Evolutionary conservation across 139 green algal species (phyloP), one percentile per base, ranked within the genome.

Genomic region (Chlorella sp.): DNA sequence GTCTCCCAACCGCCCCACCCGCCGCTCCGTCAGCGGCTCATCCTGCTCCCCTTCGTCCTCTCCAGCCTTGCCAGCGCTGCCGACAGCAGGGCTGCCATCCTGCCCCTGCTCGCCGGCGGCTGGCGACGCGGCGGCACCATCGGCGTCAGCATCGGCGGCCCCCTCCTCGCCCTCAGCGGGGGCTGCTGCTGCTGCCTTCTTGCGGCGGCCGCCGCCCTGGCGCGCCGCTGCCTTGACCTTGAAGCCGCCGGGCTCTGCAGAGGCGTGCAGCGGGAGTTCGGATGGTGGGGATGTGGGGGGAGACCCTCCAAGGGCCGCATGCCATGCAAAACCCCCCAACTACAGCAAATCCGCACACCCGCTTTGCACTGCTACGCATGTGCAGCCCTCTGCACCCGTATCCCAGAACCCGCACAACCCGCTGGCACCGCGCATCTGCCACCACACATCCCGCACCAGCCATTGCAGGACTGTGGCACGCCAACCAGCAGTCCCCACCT

Each of bases 241-340:
- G 68, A 90, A 89, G 4, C 81, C 89, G 36, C 86, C 89, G 2
- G 82, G 81, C 87, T 83, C 82, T 89, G 75, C 74, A 77, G 36
- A 17, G 40, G 24, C 19, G 46, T 20, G 11, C 43, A 62, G 73
- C 22, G 34, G 40, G 40, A 24, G 36, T 36, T 20, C 40, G 8
- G 22, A 19, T 36, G 36, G 7, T n/a, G n/a, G n/a, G n/a, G n/a
- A n/a, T n/a, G n/a, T n/a, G n/a, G n/a, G n/a, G n/a, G n/a, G n/a
- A n/a, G n/a, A n/a, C n/a, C n/a, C n/a, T n/a, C n/a, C n/a, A n/a
- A n/a, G n/a, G n/a, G n/a, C n/a, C n/a, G n/a, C n/a, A n/a, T n/a
- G n/a, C n/a, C n/a, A n/a, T n/a, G n/a, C n/a, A n/a, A n/a, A n/a
- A n/a, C n/a, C n/a, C n/a, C n/a, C n/a, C n/a, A n/a, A n/a, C n/a